Base-by-base conservation (phyloP, 139 green algal species). In the Raphidocelis subcapitata region DNA sequence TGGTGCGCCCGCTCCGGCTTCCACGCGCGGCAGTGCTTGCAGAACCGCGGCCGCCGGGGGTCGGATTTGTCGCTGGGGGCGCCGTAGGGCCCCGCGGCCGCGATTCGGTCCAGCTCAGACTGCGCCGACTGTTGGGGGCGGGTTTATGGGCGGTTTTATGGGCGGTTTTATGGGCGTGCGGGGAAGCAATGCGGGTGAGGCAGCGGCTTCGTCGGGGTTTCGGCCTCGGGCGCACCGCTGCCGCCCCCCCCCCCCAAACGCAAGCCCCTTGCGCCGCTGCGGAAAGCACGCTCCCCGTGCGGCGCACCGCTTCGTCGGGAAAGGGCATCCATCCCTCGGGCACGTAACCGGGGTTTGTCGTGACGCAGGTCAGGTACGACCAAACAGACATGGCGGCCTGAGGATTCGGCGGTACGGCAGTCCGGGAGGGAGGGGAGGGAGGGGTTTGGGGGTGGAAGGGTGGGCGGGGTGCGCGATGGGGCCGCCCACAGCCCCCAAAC, bases 1-100 rank as follows among this genome's bases (percentile, higher is more conserved):
- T 99, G 95, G 82, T 99, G 95, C 2, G 87, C 78, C 1, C 94
- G 84, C 59, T 91, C 81, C 18, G 94, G 94, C 80, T 98, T 98
- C 89, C 89, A 98, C 2, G 75, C 82, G 60, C 92, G 85, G 63
- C 81, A 88, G 36, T 70, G 79, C 79, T 86, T 85, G 80, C 82
- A 88, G 69, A 63, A 87, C 52, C 81, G 75, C 16, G 81, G 75
- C 51, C 77, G 69, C 21, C 73, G 77, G 3, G 81, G 81, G 56
- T 84, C 73, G 15, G 73, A 10, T 12, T 67, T 67, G 32, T 67
- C 55, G 24, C 2, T 24, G 20, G 55, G 16, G 55, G 2, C 2
- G 55, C 15, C 24, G 26, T 21, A 20, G 23, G 21, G 26, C 3
- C 21, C 51, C 5, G 5, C 51, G 3, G 12, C 23, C 4, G 15